Evolutionary conservation across 495 filamentous ascomycete genomes (phyloP).

Genomic region (Oleoguttula mirabilis): DNA sequence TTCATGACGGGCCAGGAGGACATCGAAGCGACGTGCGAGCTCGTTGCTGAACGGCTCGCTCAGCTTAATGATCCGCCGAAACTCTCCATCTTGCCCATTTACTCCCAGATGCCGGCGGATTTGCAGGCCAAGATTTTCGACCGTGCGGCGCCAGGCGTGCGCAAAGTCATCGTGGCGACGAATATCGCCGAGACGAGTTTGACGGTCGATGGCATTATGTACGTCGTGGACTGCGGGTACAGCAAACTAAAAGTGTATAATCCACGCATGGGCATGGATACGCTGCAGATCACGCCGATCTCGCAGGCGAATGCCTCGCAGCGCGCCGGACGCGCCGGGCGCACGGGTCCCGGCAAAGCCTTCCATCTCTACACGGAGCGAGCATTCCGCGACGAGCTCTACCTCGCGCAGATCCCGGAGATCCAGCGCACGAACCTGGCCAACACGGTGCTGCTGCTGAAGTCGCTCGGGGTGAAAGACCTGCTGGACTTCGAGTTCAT

Average conservation of each 20-base stretch:
- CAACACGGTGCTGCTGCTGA: constrained; percentile 88
- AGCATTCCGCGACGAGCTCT: constrained; percentile 92
- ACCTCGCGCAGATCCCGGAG: constrained; percentile 94
- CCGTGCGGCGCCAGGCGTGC: constrained; percentile 71
- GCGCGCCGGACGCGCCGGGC: constrained; percentile 82
- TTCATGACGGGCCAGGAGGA: constrained; percentile 99
- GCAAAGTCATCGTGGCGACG: constrained; percentile 96
- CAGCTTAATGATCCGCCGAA: constrained; percentile 89
- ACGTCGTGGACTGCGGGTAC: constrained; percentile 91
- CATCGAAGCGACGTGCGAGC: constrained; percentile 91
- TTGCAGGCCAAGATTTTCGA: constrained; percentile 97
- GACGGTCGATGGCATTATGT: constrained; percentile 99
- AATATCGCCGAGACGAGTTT: constrained; percentile 98
- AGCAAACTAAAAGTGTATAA: constrained; percentile 99
- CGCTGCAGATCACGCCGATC: constrained; percentile 93
- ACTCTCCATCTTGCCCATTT: constrained; percentile 90
- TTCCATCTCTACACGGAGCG: constrained; percentile 90
- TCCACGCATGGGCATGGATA: constrained; percentile 98
- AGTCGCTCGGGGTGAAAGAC: constrained; percentile 88
- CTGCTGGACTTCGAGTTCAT: constrained; percentile 98
- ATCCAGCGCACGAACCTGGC: constrained; percentile 93
- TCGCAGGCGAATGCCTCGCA: constrained; percentile 94
- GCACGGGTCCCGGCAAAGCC: constrained; percentile 91
- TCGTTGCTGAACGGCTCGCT: constrained; percentile 79
- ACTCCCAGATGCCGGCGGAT: constrained; percentile 98